These are phyloP conservation scores for Bifiguratus adelaidae DNA, from an alignment of 192 early-diverging fungal genomes.

Conservation along the genomic window DNA sequence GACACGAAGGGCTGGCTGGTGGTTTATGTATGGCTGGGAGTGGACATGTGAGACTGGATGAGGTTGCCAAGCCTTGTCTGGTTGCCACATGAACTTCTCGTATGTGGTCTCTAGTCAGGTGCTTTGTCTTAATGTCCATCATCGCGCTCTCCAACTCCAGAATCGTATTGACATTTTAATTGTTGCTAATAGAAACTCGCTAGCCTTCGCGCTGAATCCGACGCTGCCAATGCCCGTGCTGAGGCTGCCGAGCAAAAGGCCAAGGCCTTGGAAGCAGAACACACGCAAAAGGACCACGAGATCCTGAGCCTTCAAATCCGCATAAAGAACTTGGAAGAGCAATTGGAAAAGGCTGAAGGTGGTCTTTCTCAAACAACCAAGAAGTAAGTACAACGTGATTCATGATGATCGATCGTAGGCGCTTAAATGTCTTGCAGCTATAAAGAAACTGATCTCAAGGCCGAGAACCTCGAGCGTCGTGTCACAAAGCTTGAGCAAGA, in stretches of 20 bases:
- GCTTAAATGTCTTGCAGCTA: constrained; percentile 8
- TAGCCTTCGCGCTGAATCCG: constrained; percentile 52
- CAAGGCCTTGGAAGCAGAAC: constrained; percentile 49
- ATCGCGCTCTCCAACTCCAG: no score
- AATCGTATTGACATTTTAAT: no score
- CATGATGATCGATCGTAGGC: no score
- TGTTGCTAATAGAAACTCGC: constrained; percentile 69
- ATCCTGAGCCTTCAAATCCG: constrained; percentile 55
- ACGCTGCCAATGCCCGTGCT: constrained; percentile 45
- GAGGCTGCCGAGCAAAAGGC: constrained; percentile 48
- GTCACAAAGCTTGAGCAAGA: constrained; percentile 72
- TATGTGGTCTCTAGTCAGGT: no score
- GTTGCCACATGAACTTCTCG: no score
- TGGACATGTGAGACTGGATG: no score
- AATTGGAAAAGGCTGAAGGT: constrained; percentile 28
- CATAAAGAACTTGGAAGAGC: constrained; percentile 28
- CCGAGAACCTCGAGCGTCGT: constrained; percentile 80
- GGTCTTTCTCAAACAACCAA: constrained; percentile 36
- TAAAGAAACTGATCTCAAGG: constrained; percentile 58
- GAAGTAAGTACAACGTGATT: no score
- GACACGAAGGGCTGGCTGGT: no score
- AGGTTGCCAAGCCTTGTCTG: no score
- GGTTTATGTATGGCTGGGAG: no score
- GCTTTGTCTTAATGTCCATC: no score
- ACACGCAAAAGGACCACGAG: constrained; percentile 63